Percentiles rank a stretch among this genome's conserved stretches.
These are phyloP conservation scores for Solanum chiquidenum DNA, from an alignment of 257 asterid species.

Conservation along the genomic window DNA sequence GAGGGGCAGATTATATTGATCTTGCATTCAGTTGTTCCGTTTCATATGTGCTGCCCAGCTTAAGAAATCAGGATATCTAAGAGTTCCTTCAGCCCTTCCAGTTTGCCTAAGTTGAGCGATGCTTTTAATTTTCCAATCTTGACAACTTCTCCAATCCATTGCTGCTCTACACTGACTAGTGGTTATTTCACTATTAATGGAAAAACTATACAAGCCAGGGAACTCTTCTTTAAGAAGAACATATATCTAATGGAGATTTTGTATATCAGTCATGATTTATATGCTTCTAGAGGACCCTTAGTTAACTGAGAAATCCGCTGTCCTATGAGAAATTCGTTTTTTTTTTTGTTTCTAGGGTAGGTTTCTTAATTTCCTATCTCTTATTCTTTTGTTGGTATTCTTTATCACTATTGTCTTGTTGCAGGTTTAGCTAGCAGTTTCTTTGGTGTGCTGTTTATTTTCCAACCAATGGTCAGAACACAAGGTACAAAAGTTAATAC, in stretches of 20 bases:
- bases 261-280: background rate
- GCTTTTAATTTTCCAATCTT: background rate
- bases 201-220: background rate
- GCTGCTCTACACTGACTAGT: background rate
- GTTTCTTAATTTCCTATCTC: background rate
- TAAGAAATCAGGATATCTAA: background rate
- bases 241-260: background rate
- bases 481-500: constrained; percentile 17
- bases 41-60: background rate
- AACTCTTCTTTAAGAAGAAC: background rate
- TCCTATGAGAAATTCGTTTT: background rate
- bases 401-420: background rate
- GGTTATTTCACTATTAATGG: background rate
- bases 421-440: constrained; percentile 38
- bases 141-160: background rate
- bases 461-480: constrained; percentile 14
- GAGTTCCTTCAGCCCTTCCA: background rate
- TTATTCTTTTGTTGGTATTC: background rate
- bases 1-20: background rate
- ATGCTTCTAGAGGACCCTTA: background rate
- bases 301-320: background rate
- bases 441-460: constrained; percentile 29
- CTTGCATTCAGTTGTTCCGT: background rate
- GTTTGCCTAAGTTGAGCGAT: background rate
- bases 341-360: background rate